phyloP scores from a whole-genome alignment of 2,329 filamentous ascomycete genomes.

The Cyphellophora europaea region DNA sequence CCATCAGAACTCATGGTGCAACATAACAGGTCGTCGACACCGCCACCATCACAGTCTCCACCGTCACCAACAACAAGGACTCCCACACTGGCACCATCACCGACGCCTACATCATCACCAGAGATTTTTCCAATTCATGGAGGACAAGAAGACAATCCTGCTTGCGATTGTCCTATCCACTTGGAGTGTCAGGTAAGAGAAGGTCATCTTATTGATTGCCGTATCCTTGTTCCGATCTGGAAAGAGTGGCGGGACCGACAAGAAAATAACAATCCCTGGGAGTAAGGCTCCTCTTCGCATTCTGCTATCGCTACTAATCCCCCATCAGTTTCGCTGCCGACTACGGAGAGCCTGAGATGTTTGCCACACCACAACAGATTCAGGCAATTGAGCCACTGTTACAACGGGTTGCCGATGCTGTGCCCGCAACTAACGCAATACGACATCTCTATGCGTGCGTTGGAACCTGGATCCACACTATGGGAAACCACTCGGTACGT shows the following conservation, averaged over 20 bases:
- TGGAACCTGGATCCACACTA: slow-evolving; percentile 7
- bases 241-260: slow-evolving; percentile 5
- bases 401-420: slow-evolving; percentile 2
- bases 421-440: slow-evolving; percentile 1
- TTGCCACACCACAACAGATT: slow-evolving; percentile 2
- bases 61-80: too few relatives aligned
- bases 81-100: too few relatives aligned
- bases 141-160: too few relatives aligned
- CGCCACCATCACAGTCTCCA: too few relatives aligned
- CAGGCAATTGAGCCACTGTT: slow-evolving; percentile 4
- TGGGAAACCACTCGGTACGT: slow-evolving; percentile 7
- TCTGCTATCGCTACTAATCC: too few relatives aligned
- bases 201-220: slow-evolving; percentile 10
- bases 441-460: slow-evolving; percentile 3
- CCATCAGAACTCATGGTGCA: too few relatives aligned
- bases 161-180: slow-evolving; percentile 12
- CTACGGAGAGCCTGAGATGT: slow-evolving; percentile 4
- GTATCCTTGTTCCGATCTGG: slow-evolving; percentile 9
- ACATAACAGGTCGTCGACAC: too few relatives aligned
- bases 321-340: too few relatives aligned
- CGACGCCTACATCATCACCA: too few relatives aligned
- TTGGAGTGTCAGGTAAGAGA: slow-evolving; percentile 6
- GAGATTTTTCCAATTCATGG: too few relatives aligned
- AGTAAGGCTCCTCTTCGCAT: too few relatives aligned
- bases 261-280: not conserved